Evolutionary conservation across 768 basidiomycete species (phyloP), one percentile per base, ranked within the genome.

Genomic region (Trametes cinnabarina): DNA sequence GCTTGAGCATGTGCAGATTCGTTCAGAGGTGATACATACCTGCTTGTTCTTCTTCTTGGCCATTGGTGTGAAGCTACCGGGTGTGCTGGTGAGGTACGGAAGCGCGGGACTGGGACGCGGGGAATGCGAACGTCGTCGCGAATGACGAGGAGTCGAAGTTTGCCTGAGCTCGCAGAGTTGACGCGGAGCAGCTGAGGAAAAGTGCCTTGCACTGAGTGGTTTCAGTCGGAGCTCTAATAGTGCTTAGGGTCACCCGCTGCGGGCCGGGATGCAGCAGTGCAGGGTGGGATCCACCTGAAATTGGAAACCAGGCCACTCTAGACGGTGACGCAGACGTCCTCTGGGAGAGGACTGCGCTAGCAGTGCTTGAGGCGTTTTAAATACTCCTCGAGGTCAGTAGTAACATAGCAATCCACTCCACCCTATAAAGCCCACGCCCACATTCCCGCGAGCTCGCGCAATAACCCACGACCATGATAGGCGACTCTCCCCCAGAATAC

Each of bases 1-100:
- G n/a, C 43, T 55, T 67, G 47, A 63, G 49, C 61, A 40, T 34
- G 22, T 37, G 32, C 55, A 39, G 26, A 4, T 1, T 19, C n/a
- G 26, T 26, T 47, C 6, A 10, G 3, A 3, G 5, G 19, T 22
- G 23, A 14, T 1, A 48, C 73, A 26, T 30, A 73, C 79, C 75
- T 77, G 77, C 67, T 80, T 82, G 53, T 70, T 81, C 76, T 82
- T 82, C 71, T 82, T 82, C 70, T 82, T 82, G 43, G 76, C 77
- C 81, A 81, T 82, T 37, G 44, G 51, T 35, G 32, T 22, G 54
- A 4, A 17, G 55, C 17, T 42, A 19, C 22, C 23, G 32, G 20
- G 32, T 37, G 48, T 40, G 47, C 4, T 25, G 47, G 4, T 20
- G 34, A 10, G 26, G 32, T 22, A 26, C 48, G 35, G 49, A 46